Base-by-base conservation (phyloP, 148 eudicot species). In the Heliamphora exappendiculata region DNA sequence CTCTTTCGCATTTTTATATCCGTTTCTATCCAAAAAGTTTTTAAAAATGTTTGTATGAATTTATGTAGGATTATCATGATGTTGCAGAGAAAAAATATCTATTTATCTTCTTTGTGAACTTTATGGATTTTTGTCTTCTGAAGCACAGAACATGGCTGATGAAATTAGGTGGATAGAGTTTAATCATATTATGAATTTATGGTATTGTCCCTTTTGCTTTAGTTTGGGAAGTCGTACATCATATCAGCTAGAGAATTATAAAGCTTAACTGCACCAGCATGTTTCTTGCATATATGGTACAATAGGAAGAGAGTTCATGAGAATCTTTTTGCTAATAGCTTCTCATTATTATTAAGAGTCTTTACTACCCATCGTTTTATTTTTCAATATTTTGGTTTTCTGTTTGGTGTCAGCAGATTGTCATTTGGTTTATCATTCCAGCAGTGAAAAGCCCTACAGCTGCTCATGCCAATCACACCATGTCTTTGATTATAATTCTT, bases 341-440 rank as follows among this genome's bases (percentile, higher is more conserved):
- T 50, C 67, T 20, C 16, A 31, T 20, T 75, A 57, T 29, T 4
- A 11, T 47, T 50, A 0, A 17, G 8, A 58, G 42, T 51, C 22
- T 67, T 73, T 51, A 50, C 45, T 60, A 20, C 33, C 33, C 19
- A 19, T 33, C 42, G n/a, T 31, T 10, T 31, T 49, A 53, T 51
- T 39, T 16, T 67, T 55, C 36, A 7, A 29, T 76, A 37, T 37
- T 45, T 69, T 3, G 7, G n/a, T 50, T 28, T 73, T 16, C 67
- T 37, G 67, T 72, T 39, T 51, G 51, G 11, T 81, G 73, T 28
- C 75, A 73, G 80, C 90, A 94, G 98, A 79, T 84, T 68, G 77
- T 91, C 62, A 86, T 90, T 20, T 94, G 89, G 90, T 78, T 85
- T 70, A 53, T 90, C 12, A 65, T 88, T 58, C 97, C 98, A 34